Base-by-base conservation (phyloP, 805 yeast species). In the Zygosaccharomyces rouxii region DNA sequence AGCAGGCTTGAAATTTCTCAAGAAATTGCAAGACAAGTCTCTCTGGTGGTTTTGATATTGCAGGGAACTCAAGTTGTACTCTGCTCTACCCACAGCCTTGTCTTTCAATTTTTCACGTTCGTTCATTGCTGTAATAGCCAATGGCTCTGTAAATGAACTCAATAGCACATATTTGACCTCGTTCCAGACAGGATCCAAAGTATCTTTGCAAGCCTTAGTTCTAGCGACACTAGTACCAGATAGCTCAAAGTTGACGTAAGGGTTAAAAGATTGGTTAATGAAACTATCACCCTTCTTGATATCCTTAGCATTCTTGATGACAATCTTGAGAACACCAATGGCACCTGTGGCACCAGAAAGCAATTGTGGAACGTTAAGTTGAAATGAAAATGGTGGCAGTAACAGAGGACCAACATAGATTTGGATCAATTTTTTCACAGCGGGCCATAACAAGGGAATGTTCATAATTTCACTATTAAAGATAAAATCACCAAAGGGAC, bases 331-430 rank as follows among this genome's bases (percentile, higher is more conserved):
- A 28, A 94, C 86, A 70, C 99, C 99, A 57, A 89, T 75, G 5
- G 98, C 84, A 31, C 92, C 80, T 60, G 83, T 83, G 39, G 92
- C 83, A 61, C 97, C 96, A 18, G 95, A 84, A 58, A 92, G 68
- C 63, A 94, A 72, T 70, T 89, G 97, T 63, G 95, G 96, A 40
- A 94, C 78, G 60, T 95, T 94, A 64, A 94, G 71, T 72, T 94
- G 96, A 75, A 90, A 86, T 3, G 97, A 89, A 55, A 94, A 83
- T 11, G 99, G 99, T 39, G 86, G 76, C 60, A 88, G 85, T 42
- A 92, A 63, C 73, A 94, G 79, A 26, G 97, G 94, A 7, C 98
- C 98, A 46, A 80, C 82, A 69, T 84, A 90, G 64, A 89, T 87
- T 60, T 78, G 80, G 22, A 89, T 80, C 88, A 90, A 83, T 61